These are phyloP conservation scores for Cyberlindnera bimundalis DNA, from an alignment of 805 yeast genomes.

Conservation along the genomic window DNA sequence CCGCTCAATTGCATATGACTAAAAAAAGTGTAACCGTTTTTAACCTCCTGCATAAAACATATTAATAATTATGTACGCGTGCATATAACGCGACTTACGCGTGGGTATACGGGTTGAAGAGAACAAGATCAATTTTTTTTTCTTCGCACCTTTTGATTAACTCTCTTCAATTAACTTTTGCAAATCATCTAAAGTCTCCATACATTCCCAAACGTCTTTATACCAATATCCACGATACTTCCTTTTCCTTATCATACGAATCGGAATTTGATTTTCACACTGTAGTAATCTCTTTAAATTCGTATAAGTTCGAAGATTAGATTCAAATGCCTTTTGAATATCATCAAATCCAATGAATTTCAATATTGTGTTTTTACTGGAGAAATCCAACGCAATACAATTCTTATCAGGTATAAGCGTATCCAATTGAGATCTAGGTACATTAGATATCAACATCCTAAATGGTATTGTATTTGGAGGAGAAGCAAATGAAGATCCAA, in stretches of 20 bases:
- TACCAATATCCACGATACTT: background rate
- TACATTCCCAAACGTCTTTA: constrained; percentile 5
- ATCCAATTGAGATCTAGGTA: background rate
- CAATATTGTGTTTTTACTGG: background rate
- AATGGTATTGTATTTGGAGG: constrained; percentile 5
- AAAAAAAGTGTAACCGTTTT: no score
- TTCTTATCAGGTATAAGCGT: constrained; percentile 7
- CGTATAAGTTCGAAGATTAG: background rate
- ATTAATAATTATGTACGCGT: no score
- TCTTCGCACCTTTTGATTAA: no score
- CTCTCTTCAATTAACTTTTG: no score
- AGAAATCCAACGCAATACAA: constrained; percentile 7
- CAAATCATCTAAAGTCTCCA: constrained; percentile 2
- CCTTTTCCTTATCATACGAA: background rate
- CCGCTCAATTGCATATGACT: no score
- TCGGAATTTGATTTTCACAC: background rate
- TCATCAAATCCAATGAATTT: constrained; percentile 6
- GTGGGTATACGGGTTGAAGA: no score
- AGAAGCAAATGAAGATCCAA: constrained; percentile 4
- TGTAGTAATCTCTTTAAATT: background rate
- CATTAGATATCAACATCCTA: constrained; percentile 7
- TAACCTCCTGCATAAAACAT: no score
- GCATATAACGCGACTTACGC: no score
- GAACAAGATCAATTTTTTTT: no score
- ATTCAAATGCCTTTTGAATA: background rate